Base-by-base conservation (phyloP, 2,329 filamentous ascomycete genomes). In the Elsinoe ampelina region DNA sequence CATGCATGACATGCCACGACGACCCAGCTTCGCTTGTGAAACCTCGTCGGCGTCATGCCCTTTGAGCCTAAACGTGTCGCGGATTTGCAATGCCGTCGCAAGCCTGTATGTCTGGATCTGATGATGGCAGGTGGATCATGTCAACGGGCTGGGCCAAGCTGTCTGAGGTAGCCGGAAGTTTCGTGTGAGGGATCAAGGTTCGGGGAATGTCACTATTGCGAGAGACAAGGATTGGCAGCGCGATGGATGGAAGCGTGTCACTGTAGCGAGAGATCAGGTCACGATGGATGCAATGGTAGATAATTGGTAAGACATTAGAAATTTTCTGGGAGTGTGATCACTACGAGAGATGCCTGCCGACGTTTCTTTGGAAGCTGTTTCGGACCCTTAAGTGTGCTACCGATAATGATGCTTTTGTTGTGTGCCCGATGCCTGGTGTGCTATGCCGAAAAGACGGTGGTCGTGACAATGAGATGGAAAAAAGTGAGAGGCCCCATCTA, bases 261-360 rank as follows among this genome's bases (percentile, higher is more conserved):
- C n/a, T n/a, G n/a, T n/a, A 30, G 26, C 26, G 26, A 30, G 26
- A 30, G 26, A 30, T 8, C n/a, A 30, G 26, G 26, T 3, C 26
- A 22, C 12, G 41, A 26, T 26, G 17, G 19, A 22, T 15, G n/a
- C n/a, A 26, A 45, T 30, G 41, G 41, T 30, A 45, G 26, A 15
- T 22, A 19, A 30, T 45, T 45, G 41, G 41, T 45, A 45, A 45
- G 41, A 45, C 41, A 45, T 45, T 45, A 45, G 41, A 45, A 8
- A 45, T 45, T 30, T 30, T 45, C 41, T 45, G 19, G 41, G 19
- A 6, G 20, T 20, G 10, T 45, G 17, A 45, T 45, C 41, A 45
- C 41, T 45, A 45, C 30, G 26, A 22, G 41, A 45, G 41, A 45
- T 45, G 19, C 41, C 41, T 45, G 41, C 41, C 41, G 41, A 45